A percentile compares a stretch with the other conserved stretches of the same genome.
phyloP scores from a whole-genome alignment of 2,329 filamentous ascomycete species.

The Hyphodiscus sp. region DNA sequence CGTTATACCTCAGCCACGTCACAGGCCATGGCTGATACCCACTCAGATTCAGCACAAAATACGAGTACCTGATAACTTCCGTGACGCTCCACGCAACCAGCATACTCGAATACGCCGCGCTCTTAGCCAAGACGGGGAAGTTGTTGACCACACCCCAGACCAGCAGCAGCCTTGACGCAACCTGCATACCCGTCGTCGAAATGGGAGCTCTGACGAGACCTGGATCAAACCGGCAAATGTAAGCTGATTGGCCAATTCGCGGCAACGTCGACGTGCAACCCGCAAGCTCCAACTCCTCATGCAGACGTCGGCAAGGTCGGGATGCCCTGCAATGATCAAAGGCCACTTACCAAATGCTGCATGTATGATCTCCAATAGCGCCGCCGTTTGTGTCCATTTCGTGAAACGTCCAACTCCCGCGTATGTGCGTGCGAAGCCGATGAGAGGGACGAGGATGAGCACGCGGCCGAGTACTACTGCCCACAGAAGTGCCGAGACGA shows the following conservation, averaged over 20 bases:
- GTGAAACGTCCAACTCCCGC: slow-evolving; percentile 58
- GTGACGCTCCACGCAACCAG: slow-evolving; percentile 83
- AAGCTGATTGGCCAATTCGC: slow-evolving; percentile 7
- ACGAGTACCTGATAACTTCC: slow-evolving; percentile 89
- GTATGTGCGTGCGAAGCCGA: slow-evolving; percentile 55
- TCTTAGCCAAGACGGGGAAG: slow-evolving; percentile 61
- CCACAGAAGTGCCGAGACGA: slow-evolving; percentile 72
- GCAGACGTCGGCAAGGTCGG: not conserved
- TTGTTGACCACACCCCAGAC: slow-evolving; percentile 77
- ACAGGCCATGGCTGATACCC: slow-evolving; percentile 57
- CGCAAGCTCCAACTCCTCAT: not conserved
- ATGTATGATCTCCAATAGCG: slow-evolving; percentile 77
- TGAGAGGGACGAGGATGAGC: slow-evolving; percentile 43
- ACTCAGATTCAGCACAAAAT: slow-evolving; percentile 71
- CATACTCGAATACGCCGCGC: slow-evolving; percentile 66
- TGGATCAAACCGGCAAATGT: slow-evolving; percentile 29
- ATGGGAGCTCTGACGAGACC: slow-evolving; percentile 82
- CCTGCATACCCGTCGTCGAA: slow-evolving; percentile 83
- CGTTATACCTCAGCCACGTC: slow-evolving; percentile 83
- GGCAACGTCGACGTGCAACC: not conserved
- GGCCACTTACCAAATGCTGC: slow-evolving; percentile 59
- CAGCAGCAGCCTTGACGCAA: slow-evolving; percentile 77
- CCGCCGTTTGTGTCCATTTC: slow-evolving; percentile 77
- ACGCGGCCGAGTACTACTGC: slow-evolving; percentile 66
- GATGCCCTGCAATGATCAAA: not conserved